Percentiles rank a stretch among this genome's conserved stretches.
Conservation (phyloP, 495 filamentous ascomycete species). For the Baudoinia panamericana region DNA sequence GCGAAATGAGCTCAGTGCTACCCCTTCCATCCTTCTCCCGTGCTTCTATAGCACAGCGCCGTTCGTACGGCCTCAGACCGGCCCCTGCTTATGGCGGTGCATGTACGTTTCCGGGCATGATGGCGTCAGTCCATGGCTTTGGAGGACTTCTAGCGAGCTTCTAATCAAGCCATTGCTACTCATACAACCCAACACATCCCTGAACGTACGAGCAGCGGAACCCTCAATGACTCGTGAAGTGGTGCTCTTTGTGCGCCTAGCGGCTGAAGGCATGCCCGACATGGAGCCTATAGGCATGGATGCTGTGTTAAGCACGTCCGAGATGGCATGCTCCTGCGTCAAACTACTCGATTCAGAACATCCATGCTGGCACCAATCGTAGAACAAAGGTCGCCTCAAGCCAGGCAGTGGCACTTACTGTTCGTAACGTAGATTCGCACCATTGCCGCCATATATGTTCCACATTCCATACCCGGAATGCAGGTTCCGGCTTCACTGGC, state of each 20-base stretch:
- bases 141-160: not conserved
- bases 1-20: not conserved
- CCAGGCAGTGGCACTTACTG: too few species aligned
- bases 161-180: not conserved
- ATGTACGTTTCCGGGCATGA: not conserved
- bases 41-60: not conserved
- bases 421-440: too few species aligned
- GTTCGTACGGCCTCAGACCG: not conserved
- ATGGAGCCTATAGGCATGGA: not conserved
- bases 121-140: not conserved
- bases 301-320: not conserved
- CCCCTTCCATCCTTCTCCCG: not conserved
- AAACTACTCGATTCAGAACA: not conserved
- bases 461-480: too few species aligned
- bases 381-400: too few species aligned
- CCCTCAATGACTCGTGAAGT: not conserved
- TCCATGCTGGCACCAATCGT: too few species aligned
- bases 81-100: not conserved
- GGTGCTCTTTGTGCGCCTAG: not conserved
- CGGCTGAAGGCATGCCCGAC: not conserved
- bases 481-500: too few species aligned
- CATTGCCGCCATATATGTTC: too few species aligned
- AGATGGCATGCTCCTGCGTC: not conserved
- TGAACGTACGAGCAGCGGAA: too few species aligned
- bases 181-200: too few species aligned